A percentile compares a stretch with the other conserved stretches of the same genome.
Evolutionary conservation across 352 stramenopile genomes (phyloP).

Genomic region (Phytophthora hybrid): DNA sequence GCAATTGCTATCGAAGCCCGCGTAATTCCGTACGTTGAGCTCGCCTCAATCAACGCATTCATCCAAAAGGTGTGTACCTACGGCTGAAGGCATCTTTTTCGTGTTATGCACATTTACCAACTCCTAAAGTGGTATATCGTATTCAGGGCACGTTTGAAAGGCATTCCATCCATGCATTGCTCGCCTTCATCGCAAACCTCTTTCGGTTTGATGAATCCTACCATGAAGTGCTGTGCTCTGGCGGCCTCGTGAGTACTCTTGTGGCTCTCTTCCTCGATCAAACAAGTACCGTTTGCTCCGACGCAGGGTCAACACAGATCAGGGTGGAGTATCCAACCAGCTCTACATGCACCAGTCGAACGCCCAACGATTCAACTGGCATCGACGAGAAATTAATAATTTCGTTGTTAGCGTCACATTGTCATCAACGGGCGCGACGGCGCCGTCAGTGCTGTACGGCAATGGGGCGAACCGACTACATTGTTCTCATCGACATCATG

Average conservation of each 20-base stretch:
- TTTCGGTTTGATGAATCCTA: constrained; percentile 60
- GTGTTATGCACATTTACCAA: constrained; percentile 8
- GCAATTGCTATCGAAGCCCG: constrained; percentile 65
- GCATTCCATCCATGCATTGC: constrained; percentile 44
- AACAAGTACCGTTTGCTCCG: constrained; percentile 37
- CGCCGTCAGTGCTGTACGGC: constrained; percentile 11
- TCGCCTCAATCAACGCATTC: constrained; percentile 45
- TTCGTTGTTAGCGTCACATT: constrained; percentile 60
- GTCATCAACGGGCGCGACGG: constrained; percentile 43
- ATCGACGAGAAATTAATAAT: constrained; percentile 51
- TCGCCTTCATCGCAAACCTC: constrained; percentile 51
- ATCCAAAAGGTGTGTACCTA: constrained; percentile 38
- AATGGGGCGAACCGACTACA: constrained; percentile 45
- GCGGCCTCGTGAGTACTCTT: constrained; percentile 51
- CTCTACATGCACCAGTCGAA: constrained; percentile 34
- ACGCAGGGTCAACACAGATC: constrained; percentile 47
- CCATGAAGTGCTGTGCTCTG: constrained; percentile 43
- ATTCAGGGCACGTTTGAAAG: constrained; percentile 28
- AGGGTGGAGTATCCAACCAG: constrained; percentile 63
- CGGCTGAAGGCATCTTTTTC: neutral
- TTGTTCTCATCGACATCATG: constrained; percentile 56
- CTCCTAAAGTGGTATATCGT: constrained; percentile 24
- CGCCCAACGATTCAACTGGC: constrained; percentile 22
- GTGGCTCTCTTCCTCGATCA: constrained; percentile 56
- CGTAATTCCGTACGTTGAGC: constrained; percentile 63